These are phyloP conservation scores for Fistulinella prunicolor DNA, from an alignment of 768 basidiomycete species.

Conservation along the genomic window DNA sequence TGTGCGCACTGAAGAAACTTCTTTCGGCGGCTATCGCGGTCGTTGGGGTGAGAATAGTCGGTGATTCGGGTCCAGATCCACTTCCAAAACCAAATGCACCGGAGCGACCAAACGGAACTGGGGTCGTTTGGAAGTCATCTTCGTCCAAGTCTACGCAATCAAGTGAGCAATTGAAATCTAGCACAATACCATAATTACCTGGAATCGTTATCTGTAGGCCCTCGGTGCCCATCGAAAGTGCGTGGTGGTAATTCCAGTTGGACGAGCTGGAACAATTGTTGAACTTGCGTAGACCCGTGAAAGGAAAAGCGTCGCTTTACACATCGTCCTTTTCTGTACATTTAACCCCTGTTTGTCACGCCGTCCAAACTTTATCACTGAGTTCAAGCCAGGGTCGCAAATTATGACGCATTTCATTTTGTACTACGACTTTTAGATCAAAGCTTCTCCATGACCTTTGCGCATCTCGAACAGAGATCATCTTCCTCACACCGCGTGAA, in stretches of 20 bases:
- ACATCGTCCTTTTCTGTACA: slow-evolving; percentile 11
- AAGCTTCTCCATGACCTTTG: slow-evolving; percentile 16
- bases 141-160: slow-evolving; percentile 72
- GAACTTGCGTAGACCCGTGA: not conserved
- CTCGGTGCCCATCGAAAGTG: slow-evolving; percentile 34
- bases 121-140: slow-evolving; percentile 60
- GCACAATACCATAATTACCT: slow-evolving; percentile 28
- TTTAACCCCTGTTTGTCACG: slow-evolving; percentile 6
- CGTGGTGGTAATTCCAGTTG: slow-evolving; percentile 3
- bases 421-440: slow-evolving; percentile 1
- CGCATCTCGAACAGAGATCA: slow-evolving; percentile 66
- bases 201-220: slow-evolving; percentile 48
- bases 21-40: slow-evolving; percentile 44
- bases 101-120: slow-evolving; percentile 68
- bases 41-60: slow-evolving; percentile 53
- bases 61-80: slow-evolving; percentile 62
- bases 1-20: slow-evolving; percentile 59
- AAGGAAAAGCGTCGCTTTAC: not conserved
- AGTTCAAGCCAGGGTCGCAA: not conserved
- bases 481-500: slow-evolving; percentile 53
- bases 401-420: not conserved
- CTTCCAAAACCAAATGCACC: slow-evolving; percentile 47
- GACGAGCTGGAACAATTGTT: not conserved
- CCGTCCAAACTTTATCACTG: too few relatives aligned
- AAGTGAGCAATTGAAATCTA: not conserved